Evolutionary conservation across 2,329 filamentous ascomycete genomes (phyloP).

Genomic region (Colletotrichum sp.): DNA sequence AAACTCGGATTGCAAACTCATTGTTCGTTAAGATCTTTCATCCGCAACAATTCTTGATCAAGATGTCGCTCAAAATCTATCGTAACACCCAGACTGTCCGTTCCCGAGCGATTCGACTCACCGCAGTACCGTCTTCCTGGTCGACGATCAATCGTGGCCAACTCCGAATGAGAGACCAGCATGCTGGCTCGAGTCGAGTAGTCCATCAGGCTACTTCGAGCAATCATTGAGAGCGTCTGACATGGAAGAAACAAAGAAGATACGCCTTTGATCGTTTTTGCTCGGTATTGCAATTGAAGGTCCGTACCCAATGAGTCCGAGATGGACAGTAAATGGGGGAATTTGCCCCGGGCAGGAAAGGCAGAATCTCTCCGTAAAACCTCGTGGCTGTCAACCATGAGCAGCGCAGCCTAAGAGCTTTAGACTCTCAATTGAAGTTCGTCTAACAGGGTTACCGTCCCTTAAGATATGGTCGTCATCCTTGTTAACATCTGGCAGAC

Average conservation of each 20-base stretch:
- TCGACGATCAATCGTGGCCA: not conserved
- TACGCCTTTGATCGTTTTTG: not conserved
- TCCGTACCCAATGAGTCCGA: not conserved
- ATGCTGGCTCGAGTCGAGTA: not conserved
- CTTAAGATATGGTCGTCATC: not conserved
- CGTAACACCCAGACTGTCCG: not conserved
- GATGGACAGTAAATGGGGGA: not conserved
- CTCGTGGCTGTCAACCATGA: not conserved
- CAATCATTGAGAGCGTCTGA: not conserved
- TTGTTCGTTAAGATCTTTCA: not conserved
- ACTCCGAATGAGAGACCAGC: not conserved
- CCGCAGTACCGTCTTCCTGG: not conserved
- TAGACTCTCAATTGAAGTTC: not conserved
- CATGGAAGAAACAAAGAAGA: not conserved
- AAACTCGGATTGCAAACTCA: not conserved
- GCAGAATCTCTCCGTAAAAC: not conserved
- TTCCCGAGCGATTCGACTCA: not conserved
- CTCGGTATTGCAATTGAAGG: not conserved
- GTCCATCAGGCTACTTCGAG: not conserved
- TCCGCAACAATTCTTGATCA: not conserved
- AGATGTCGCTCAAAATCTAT: not conserved
- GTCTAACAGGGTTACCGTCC: not conserved
- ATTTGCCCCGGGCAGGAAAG: not conserved
- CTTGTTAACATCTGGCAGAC: not conserved
- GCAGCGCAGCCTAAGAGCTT: not conserved